phyloP scores from a whole-genome alignment of 305 asterid genomes.

The Solanum chacoense region DNA sequence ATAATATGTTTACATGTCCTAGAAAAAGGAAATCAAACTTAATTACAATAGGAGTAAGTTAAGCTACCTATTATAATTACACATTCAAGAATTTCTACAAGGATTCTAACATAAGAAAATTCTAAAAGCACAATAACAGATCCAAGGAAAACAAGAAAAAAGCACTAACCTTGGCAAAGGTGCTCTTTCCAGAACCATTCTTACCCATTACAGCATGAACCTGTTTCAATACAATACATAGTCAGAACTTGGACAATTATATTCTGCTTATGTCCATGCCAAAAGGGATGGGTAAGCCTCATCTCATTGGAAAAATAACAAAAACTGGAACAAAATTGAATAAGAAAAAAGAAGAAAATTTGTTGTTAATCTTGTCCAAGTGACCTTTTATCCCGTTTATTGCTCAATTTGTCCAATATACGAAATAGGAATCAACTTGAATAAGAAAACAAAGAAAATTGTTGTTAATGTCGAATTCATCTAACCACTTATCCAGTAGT shows the following conservation, averaged over 20 bases:
- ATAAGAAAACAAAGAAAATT: not conserved
- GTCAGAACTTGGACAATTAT: not conserved
- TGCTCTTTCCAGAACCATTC: slow-evolving; percentile 99
- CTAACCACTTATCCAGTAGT: not conserved
- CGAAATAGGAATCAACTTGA: not conserved
- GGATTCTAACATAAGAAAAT: not conserved
- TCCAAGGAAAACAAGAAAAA: not conserved
- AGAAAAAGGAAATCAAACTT: not conserved
- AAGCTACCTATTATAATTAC: not conserved
- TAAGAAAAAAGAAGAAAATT: not conserved
- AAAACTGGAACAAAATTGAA: not conserved
- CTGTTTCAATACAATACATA: slow-evolving; percentile 23
- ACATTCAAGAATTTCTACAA: not conserved
- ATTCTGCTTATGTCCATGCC: not conserved
- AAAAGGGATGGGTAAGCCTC: not conserved
- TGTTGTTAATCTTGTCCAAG: not conserved
- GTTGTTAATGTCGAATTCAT: not conserved
- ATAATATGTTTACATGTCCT: not conserved
- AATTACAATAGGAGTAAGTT: not conserved
- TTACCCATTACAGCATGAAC: slow-evolving; percentile 95
- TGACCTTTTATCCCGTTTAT: not conserved
- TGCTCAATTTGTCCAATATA: not conserved
- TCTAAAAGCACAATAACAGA: not conserved
- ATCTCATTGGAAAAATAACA: not conserved
- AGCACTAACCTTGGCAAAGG: slow-evolving; percentile 86